These are phyloP conservation scores for Curvularia sp. DNA, from an alignment of 2,329 filamentous ascomycete species.

Conservation along the genomic window DNA sequence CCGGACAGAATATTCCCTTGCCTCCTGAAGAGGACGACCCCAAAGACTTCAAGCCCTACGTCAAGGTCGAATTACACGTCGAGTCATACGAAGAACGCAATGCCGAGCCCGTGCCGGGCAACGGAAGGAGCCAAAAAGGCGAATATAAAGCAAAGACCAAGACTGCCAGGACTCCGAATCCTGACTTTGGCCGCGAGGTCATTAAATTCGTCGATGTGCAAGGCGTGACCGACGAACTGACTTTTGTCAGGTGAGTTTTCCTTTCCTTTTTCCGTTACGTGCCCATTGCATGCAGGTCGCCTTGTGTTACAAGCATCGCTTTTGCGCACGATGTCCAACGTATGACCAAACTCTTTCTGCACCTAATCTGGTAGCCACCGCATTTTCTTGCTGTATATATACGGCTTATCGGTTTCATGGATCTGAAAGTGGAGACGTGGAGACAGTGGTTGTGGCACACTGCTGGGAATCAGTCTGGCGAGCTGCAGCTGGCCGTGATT, in stretches of 20 bases:
- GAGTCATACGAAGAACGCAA: constrained; percentile 66
- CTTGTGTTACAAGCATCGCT: constrained; percentile 2
- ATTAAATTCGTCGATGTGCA: constrained; percentile 54
- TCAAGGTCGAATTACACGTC: constrained; percentile 82
- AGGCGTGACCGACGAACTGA: constrained; percentile 55
- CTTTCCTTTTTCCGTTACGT: constrained; percentile 9
- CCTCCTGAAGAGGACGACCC: constrained; percentile 62
- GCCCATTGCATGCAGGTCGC: constrained; percentile 11
- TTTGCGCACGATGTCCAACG: neutral
- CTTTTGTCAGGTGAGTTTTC: constrained; percentile 56
- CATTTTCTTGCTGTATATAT: constrained; percentile 5
- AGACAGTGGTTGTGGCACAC: constrained; percentile 7
- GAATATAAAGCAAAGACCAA: constrained; percentile 57
- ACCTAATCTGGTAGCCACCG: neutral
- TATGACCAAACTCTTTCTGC: neutral
- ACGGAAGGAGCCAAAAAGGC: constrained; percentile 61
- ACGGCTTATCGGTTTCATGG: neutral
- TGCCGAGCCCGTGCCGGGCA: constrained; percentile 53
- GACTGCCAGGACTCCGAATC: constrained; percentile 53
- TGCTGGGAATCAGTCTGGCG: constrained; percentile 19
- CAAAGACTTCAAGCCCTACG: constrained; percentile 72
- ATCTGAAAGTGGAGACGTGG: neutral
- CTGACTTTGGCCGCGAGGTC: constrained; percentile 55
- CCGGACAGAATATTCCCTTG: constrained; percentile 77
- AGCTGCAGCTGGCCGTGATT: constrained; percentile 26